Evolutionary conservation across 2,329 filamentous ascomycete species (phyloP).

Genomic region (Pyrenochaeta sp.): DNA sequence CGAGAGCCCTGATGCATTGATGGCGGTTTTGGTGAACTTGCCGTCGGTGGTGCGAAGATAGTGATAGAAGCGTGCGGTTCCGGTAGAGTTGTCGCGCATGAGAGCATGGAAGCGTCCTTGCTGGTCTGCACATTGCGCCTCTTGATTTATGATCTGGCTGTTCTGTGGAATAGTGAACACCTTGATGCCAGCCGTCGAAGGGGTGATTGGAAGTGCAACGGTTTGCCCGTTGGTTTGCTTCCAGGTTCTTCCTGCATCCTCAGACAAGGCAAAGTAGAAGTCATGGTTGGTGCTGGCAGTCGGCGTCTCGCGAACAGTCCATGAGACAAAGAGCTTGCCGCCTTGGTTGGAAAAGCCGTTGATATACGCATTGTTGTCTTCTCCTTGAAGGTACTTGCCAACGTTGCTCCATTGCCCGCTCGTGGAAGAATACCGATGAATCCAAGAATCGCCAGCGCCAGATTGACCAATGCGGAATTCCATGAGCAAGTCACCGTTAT

Average conservation of each 20-base stretch:
- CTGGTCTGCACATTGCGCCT: conserved; percentile 58
- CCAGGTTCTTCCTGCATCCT: conserved; percentile 57
- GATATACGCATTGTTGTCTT: conserved; percentile 61
- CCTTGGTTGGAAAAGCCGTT: conserved; percentile 56
- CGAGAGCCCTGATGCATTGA: conserved; percentile 38
- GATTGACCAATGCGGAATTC: conserved; percentile 62
- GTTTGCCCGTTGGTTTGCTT: conserved; percentile 49
- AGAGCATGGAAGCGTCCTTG: conserved; percentile 59
- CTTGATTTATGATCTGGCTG: conserved; percentile 61
- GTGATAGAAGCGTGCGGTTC: conserved; percentile 42
- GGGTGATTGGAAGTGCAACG: conserved; percentile 54
- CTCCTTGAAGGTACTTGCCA: conserved; percentile 55
- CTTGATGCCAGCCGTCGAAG: conserved; percentile 53
- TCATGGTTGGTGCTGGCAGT: conserved; percentile 59
- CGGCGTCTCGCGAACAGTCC: conserved; percentile 62
- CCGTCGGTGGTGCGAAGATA: conserved; percentile 40
- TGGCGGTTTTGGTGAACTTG: conserved; percentile 42
- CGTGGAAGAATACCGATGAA: conserved; percentile 55
- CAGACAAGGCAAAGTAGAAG: conserved; percentile 60
- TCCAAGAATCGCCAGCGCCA: conserved; percentile 59
- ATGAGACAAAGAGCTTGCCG: conserved; percentile 55
- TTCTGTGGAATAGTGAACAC: conserved; percentile 58
- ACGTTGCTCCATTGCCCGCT: conserved; percentile 50
- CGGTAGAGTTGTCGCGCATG: conserved; percentile 54
- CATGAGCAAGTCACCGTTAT: conserved; percentile 54